Percentiles rank a stretch among this genome's conserved stretches.
These are phyloP conservation scores for Vigna radiata DNA, from an alignment of 306 rosid species.

Conservation along the genomic window DNA sequence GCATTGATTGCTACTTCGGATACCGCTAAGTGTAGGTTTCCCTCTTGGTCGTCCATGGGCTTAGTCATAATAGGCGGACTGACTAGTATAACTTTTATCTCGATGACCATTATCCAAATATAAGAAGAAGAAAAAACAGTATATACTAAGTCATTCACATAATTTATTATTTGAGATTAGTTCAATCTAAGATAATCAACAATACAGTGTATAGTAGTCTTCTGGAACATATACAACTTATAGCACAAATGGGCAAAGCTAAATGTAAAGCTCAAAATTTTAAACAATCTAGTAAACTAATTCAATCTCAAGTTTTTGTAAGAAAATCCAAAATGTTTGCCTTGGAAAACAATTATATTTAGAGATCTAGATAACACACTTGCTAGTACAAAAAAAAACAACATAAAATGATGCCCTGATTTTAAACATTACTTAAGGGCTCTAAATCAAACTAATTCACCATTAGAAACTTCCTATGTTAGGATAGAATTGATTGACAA, in stretches of 20 bases:
- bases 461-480: neutral
- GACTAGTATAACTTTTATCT: no score
- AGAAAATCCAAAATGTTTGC: neutral
- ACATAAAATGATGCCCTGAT: conserved; percentile 4
- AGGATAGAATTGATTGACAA: neutral
- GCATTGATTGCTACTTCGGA: no score
- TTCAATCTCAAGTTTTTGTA: conserved; percentile 1
- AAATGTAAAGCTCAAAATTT: neutral
- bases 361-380: neutral
- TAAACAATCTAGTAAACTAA: conserved; percentile 6
- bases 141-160: neutral
- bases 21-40: no score
- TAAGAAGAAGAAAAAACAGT: neutral
- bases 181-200: conserved; percentile 1
- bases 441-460: conserved; percentile 17
- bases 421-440: conserved; percentile 13
- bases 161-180: conserved; percentile 11
- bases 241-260: neutral
- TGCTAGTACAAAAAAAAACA: neutral
- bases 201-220: conserved; percentile 3
- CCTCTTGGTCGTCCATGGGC: no score
- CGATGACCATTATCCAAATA: neutral
- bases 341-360: neutral
- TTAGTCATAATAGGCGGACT: no score
- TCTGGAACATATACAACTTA: neutral